phyloP scores from a whole-genome alignment of 352 stramenopile genomes.

The Phytophthora nicotianae region DNA sequence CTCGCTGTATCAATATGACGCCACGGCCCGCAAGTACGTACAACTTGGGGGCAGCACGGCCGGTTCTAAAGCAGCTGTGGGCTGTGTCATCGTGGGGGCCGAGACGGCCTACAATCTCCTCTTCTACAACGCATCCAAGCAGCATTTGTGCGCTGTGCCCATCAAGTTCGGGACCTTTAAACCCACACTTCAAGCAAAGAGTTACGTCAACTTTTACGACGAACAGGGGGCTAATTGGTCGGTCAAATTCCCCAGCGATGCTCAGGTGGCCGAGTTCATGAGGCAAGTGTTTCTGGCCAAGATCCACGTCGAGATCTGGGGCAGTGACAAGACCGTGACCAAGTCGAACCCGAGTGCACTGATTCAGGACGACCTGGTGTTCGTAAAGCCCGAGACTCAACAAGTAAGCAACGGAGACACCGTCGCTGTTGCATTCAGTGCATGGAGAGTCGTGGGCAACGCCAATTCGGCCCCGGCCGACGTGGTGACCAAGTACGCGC shows the following conservation, averaged over 20 bases:
- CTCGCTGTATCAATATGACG: slow-evolving; percentile 80
- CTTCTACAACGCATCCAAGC: slow-evolving; percentile 78
- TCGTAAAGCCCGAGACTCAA: slow-evolving; percentile 39
- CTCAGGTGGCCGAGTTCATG: slow-evolving; percentile 72
- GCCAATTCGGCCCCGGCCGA: slow-evolving; percentile 57
- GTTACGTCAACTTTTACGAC: slow-evolving; percentile 89
- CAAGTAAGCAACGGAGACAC: slow-evolving; percentile 62
- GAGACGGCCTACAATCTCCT: slow-evolving; percentile 73
- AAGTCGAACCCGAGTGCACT: slow-evolving; percentile 52
- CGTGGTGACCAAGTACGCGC: slow-evolving; percentile 77
- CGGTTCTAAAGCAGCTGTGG: slow-evolving; percentile 44
- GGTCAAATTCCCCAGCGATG: slow-evolving; percentile 71
- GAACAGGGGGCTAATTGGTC: slow-evolving; percentile 74
- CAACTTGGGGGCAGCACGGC: slow-evolving; percentile 49
- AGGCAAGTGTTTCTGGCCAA: slow-evolving; percentile 71
- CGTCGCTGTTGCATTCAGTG: slow-evolving; percentile 70
- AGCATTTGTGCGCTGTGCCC: slow-evolving; percentile 62
- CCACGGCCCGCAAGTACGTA: slow-evolving; percentile 56
- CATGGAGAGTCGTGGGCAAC: slow-evolving; percentile 81
- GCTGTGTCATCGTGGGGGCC: slow-evolving; percentile 74
- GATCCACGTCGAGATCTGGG: slow-evolving; percentile 85
- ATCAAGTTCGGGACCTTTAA: slow-evolving; percentile 62
- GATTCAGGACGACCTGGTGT: slow-evolving; percentile 59
- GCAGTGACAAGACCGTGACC: slow-evolving; percentile 55
- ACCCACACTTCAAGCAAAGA: slow-evolving; percentile 72